These are phyloP conservation scores for Rehmannia glutinosa DNA, from an alignment of 257 asterid genomes.

Conservation along the genomic window DNA sequence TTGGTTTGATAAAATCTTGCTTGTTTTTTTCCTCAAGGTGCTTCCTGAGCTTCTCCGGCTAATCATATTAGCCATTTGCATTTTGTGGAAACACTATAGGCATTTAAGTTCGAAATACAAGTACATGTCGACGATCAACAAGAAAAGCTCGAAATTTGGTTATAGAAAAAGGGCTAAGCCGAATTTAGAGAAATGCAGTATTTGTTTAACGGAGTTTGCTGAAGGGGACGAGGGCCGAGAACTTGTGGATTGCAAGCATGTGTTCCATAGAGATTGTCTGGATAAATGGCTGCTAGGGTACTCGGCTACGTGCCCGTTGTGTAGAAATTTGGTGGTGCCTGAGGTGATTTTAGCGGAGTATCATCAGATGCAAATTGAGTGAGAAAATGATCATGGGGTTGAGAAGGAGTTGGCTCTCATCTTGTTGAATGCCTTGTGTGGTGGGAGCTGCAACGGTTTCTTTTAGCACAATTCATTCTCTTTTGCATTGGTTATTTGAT, in stretches of 20 bases:
- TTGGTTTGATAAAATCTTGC: slow-evolving; percentile 15
- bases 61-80: slow-evolving; percentile 16
- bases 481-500: too few species aligned
- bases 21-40: slow-evolving; percentile 4
- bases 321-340: slow-evolving; percentile 51
- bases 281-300: slow-evolving; percentile 33
- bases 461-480: too few species aligned
- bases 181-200: slow-evolving; percentile 26
- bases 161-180: slow-evolving; percentile 3
- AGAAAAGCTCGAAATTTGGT: slow-evolving; percentile 31
- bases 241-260: slow-evolving; percentile 41
- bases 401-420: slow-evolving; percentile 41
- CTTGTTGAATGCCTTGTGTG: slow-evolving; percentile 24
- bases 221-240: slow-evolving; percentile 40
- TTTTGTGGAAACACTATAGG: slow-evolving; percentile 17
- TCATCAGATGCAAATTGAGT: slow-evolving; percentile 20
- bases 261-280: slow-evolving; percentile 42
- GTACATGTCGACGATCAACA: slow-evolving; percentile 33
- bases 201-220: slow-evolving; percentile 38
- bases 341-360: slow-evolving; percentile 25
- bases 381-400: neutral
- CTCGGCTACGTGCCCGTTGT: slow-evolving; percentile 52
- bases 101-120: slow-evolving; percentile 3
- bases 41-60: slow-evolving; percentile 42
- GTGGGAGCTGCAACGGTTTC: slow-evolving; percentile 20